These are phyloP conservation scores for Erythrophleum ivorense DNA, from an alignment of 331 rosid species.

Conservation along the genomic window DNA sequence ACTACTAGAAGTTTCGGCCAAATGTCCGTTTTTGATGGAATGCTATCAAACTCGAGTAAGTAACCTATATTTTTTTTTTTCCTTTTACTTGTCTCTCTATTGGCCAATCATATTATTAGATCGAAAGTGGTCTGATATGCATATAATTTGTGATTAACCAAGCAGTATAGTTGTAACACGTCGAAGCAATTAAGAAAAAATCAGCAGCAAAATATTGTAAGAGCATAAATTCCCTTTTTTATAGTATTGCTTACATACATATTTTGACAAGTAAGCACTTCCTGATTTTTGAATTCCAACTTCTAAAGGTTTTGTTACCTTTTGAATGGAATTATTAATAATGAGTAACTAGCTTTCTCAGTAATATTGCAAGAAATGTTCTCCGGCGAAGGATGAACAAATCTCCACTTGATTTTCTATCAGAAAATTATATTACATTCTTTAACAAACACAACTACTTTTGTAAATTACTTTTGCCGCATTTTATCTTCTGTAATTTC, in stretches of 20 bases:
- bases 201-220: conserved; percentile 1
- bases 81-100: background rate
- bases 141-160: background rate
- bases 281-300: background rate
- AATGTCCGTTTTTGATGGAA: conserved; percentile 68
- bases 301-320: conserved; percentile 2
- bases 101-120: background rate
- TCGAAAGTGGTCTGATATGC: background rate
- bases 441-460: conserved; percentile 9
- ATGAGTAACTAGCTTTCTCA: background rate
- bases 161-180: background rate
- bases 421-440: conserved; percentile 25
- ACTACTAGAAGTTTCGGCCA: conserved; percentile 54
- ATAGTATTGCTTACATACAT: background rate
- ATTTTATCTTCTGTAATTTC: background rate
- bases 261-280: background rate
- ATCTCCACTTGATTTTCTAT: background rate
- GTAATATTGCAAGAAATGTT: background rate
- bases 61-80: background rate
- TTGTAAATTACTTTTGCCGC: background rate
- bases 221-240: background rate
- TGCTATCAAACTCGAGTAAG: conserved; percentile 68
- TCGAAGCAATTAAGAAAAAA: background rate
- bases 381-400: background rate
- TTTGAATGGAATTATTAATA: background rate